A percentile compares a stretch with the other conserved stretches of the same genome.
Evolutionary conservation across 352 stramenopile species (phyloP).

Genomic region (Phytopythium litorale): DNA sequence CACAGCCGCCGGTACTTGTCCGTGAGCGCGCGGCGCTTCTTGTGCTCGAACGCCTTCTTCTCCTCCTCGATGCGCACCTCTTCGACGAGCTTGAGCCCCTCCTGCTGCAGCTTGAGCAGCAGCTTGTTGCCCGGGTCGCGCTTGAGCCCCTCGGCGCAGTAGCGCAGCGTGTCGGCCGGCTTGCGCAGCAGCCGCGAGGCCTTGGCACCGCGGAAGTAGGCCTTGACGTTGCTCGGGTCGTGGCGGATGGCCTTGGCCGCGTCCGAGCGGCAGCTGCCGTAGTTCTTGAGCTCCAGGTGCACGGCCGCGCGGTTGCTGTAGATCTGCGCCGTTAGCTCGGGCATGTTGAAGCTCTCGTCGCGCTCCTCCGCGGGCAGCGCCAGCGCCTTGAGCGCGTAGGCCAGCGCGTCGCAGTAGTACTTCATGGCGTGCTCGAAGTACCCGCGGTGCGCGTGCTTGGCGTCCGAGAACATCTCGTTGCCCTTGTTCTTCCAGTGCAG

Average conservation of each 20-base stretch:
- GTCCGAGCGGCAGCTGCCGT: constrained; percentile 79
- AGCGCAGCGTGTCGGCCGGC: constrained; percentile 73
- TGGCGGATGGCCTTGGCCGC: constrained; percentile 66
- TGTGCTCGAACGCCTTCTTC: constrained; percentile 59
- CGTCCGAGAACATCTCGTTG: constrained; percentile 82
- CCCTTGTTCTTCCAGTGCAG: constrained; percentile 88
- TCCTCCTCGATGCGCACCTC: constrained; percentile 60
- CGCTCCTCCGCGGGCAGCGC: constrained; percentile 54
- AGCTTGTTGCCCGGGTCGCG: constrained; percentile 76
- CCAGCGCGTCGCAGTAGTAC: constrained; percentile 77
- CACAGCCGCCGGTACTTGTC: constrained; percentile 83
- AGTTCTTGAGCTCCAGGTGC: constrained; percentile 85
- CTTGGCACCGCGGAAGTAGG: constrained; percentile 83
- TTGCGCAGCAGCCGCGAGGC: constrained; percentile 77
- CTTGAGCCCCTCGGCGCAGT: constrained; percentile 74
- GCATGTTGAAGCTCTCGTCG: constrained; percentile 60
- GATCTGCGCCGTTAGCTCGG: constrained; percentile 71
- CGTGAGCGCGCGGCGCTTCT: constrained; percentile 60
- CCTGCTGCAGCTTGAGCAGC: constrained; percentile 61
- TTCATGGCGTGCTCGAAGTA: constrained; percentile 79
- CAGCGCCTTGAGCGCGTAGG: constrained; percentile 75
- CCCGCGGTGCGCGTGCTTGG: constrained; percentile 55
- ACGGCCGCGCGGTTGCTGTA: constrained; percentile 78
- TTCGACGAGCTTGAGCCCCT: constrained; percentile 54
- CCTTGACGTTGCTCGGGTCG: constrained; percentile 75